Evolutionary conservation across 768 basidiomycete species (phyloP).

Genomic region (Lentinula sp.): DNA sequence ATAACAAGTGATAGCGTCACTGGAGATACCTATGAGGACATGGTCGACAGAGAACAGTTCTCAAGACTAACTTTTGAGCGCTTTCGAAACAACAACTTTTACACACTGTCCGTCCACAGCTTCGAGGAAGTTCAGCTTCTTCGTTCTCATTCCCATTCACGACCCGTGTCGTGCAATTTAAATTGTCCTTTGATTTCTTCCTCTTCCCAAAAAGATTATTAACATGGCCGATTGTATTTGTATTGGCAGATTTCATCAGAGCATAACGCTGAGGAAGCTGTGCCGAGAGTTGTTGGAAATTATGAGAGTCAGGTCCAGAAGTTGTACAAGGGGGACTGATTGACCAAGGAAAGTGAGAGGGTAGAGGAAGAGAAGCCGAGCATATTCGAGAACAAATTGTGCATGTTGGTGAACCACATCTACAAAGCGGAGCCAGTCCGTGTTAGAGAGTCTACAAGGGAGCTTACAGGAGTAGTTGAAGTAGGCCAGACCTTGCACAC

Average conservation of each 20-base stretch:
- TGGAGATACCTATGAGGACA: background rate
- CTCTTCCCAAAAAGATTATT: background rate
- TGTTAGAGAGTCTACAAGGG: background rate
- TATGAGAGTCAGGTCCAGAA: background rate
- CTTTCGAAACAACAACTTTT: background rate
- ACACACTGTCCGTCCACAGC: constrained; percentile 1
- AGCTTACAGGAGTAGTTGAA: background rate
- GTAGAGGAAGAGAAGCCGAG: background rate
- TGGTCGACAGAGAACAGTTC: background rate
- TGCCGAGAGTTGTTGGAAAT: background rate
- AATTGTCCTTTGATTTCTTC: background rate
- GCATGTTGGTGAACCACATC: background rate
- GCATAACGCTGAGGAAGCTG: background rate
- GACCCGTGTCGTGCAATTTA: background rate
- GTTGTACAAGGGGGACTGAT: background rate
- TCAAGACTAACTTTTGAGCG: background rate
- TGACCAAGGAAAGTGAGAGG: background rate
- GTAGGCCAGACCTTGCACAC: background rate
- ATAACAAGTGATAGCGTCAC: background rate
- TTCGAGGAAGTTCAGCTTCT: background rate
- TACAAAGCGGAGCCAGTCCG: background rate
- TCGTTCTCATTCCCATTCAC: background rate
- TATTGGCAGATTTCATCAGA: background rate
- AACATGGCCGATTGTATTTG: background rate
- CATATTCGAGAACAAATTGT: background rate